A percentile compares a stretch with the other conserved stretches of the same genome.
Conservation (phyloP, 2,329 filamentous ascomycete species). For the Beauveria sp. region DNA sequence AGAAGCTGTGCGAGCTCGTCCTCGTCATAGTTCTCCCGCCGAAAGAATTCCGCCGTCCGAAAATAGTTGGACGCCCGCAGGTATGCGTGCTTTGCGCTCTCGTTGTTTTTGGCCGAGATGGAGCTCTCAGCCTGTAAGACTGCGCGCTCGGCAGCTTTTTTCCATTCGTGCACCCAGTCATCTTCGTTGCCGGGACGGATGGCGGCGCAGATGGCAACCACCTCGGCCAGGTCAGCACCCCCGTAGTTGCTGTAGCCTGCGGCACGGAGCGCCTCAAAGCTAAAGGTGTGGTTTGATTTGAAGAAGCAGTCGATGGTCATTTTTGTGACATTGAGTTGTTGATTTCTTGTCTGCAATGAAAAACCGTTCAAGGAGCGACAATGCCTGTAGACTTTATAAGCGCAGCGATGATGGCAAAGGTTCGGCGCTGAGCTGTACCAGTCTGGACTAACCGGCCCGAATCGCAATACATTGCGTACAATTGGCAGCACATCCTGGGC, state of each 20-base stretch:
- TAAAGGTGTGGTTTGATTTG: conserved; percentile 3
- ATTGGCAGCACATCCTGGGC: too few species aligned
- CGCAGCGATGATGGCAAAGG: background rate
- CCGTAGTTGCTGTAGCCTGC: conserved; percentile 8
- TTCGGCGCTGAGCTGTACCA: background rate
- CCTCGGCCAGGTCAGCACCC: conserved; percentile 5
- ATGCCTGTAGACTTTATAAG: background rate
- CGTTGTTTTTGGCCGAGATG: background rate
- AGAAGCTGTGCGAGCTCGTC: background rate
- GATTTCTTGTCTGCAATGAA: background rate
- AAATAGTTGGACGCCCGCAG: conserved; percentile 6
- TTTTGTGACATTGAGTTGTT: background rate
- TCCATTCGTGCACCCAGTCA: background rate
- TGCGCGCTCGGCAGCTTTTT: conserved; percentile 1
- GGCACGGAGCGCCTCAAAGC: conserved; percentile 4
- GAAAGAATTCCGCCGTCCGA: conserved; percentile 5
- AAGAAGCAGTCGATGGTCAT: conserved; percentile 5
- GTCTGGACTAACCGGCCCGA: background rate
- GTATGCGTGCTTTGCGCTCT: background rate
- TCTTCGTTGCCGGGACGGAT: conserved; percentile 5
- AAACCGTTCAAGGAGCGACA: background rate
- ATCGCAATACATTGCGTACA: background rate
- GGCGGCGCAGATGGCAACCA: conserved; percentile 1
- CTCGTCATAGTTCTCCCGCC: background rate
- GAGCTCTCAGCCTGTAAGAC: background rate